Evolutionary conservation across 805 yeast species (phyloP).

Genomic region (Candida tammaniensis): DNA sequence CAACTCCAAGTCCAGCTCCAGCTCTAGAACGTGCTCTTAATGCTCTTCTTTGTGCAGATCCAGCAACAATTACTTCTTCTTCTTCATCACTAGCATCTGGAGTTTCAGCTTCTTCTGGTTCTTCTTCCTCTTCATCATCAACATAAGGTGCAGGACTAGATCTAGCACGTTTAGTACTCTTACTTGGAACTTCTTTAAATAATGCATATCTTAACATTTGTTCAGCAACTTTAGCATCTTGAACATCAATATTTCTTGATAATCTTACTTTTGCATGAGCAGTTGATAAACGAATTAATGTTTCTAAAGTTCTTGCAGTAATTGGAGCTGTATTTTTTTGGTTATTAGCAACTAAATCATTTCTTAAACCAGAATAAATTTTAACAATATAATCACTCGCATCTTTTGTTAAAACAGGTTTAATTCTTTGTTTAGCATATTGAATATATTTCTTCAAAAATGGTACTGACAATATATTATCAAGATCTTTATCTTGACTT

Average conservation of each 20-base stretch:
- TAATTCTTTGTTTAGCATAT: conserved; percentile 85
- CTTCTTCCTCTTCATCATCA: conserved; percentile 31
- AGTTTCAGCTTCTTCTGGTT: conserved; percentile 28
- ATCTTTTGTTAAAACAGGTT: conserved; percentile 71
- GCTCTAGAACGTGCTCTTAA: conserved; percentile 6
- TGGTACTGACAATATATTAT: conserved; percentile 59
- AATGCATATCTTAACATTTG: conserved; percentile 80
- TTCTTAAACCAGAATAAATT: conserved; percentile 78
- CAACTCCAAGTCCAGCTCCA: conserved; percentile 17
- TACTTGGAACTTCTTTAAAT: conserved; percentile 65
- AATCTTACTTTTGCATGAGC: conserved; percentile 97
- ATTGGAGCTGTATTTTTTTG: conserved; percentile 86
- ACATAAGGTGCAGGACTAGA: conserved; percentile 22
- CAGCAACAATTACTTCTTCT: conserved; percentile 27
- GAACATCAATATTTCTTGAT: conserved; percentile 66
- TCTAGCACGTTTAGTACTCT: conserved; percentile 31
- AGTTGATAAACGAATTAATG: conserved; percentile 88
- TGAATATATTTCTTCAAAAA: conserved; percentile 91
- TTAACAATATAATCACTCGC: conserved; percentile 82
- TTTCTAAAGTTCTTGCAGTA: conserved; percentile 97
- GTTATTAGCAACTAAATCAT: conserved; percentile 59
- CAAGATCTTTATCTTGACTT: conserved; percentile 21
- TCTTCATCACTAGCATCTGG: conserved; percentile 25
- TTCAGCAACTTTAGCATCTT: conserved; percentile 86
- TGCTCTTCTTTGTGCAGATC: not conserved